Conservation (phyloP, 2,329 filamentous ascomycete genomes). For the Clonostachys rosea region DNA sequence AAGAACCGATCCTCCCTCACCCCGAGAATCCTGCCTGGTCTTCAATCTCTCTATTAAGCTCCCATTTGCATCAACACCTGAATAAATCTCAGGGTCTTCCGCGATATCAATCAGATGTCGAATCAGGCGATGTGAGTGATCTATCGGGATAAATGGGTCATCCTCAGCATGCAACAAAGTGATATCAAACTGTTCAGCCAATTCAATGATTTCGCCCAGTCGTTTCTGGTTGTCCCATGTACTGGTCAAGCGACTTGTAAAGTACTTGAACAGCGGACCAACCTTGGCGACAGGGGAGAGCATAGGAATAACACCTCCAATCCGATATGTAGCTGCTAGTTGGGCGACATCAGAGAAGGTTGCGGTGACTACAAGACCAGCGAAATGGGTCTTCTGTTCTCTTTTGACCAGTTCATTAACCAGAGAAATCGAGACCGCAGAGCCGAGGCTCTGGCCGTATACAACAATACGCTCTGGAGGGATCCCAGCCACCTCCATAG, state of each 20-base stretch:
- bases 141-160: constrained; percentile 44
- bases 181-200: constrained; percentile 47
- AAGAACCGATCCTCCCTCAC: constrained; percentile 42
- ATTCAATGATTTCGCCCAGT: constrained; percentile 38
- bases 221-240: constrained; percentile 47
- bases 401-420: constrained; percentile 9
- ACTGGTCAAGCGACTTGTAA: constrained; percentile 40
- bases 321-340: constrained; percentile 50
- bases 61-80: constrained; percentile 27
- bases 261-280: constrained; percentile 34
- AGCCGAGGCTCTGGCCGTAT: constrained; percentile 56
- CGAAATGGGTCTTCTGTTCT: constrained; percentile 29
- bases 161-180: constrained; percentile 46
- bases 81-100: constrained; percentile 20
- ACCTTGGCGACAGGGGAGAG: constrained; percentile 44
- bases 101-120: constrained; percentile 51
- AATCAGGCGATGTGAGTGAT: constrained; percentile 43
- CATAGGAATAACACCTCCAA: constrained; percentile 50
- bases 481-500: constrained; percentile 42
- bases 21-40: constrained; percentile 9
- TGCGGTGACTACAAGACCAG: constrained; percentile 50
- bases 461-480: constrained; percentile 51
- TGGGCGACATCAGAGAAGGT: constrained; percentile 50
- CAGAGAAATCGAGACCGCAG: constrained; percentile 30
- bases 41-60: constrained; percentile 15